These are phyloP conservation scores for Boletus sp. DNA, from an alignment of 1,284 basidiomycete genomes.

Conservation along the genomic window DNA sequence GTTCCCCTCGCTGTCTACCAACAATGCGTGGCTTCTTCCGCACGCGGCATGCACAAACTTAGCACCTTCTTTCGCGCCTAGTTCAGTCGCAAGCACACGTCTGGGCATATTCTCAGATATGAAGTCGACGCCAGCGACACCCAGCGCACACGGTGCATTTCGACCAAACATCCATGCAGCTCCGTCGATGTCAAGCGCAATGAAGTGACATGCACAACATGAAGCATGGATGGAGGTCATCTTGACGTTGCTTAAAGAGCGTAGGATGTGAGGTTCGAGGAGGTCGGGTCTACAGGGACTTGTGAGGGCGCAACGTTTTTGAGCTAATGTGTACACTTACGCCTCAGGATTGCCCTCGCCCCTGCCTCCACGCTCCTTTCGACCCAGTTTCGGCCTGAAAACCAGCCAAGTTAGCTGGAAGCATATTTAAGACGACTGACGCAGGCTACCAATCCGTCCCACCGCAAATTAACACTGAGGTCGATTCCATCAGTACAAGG, in stretches of 20 bases:
- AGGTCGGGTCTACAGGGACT: slow-evolving; percentile 58
- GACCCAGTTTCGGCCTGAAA: slow-evolving; percentile 59
- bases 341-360: slow-evolving; percentile 42
- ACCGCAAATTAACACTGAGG: slow-evolving; percentile 74
- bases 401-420: slow-evolving; percentile 21
- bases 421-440: background rate
- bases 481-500: slow-evolving; percentile 15
- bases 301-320: slow-evolving; percentile 6
- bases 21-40: slow-evolving; percentile 77
- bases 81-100: slow-evolving; percentile 54
- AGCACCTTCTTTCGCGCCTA: slow-evolving; percentile 59
- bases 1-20: slow-evolving; percentile 78
- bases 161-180: slow-evolving; percentile 85
- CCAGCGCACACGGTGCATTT: slow-evolving; percentile 60
- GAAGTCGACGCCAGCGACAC: slow-evolving; percentile 49
- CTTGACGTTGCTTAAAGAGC: slow-evolving; percentile 80
- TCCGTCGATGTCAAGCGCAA: slow-evolving; percentile 72
- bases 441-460: slow-evolving; percentile 73
- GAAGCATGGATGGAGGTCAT: slow-evolving; percentile 68
- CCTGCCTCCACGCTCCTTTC: slow-evolving; percentile 54
- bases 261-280: slow-evolving; percentile 80
- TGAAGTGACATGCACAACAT: slow-evolving; percentile 69
- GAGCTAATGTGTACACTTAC: slow-evolving; percentile 23
- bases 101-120: slow-evolving; percentile 72
- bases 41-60: slow-evolving; percentile 80